These are phyloP conservation scores for Cnidoscolus chayamansa DNA, from an alignment of 441 rosid genomes.

Conservation along the genomic window DNA sequence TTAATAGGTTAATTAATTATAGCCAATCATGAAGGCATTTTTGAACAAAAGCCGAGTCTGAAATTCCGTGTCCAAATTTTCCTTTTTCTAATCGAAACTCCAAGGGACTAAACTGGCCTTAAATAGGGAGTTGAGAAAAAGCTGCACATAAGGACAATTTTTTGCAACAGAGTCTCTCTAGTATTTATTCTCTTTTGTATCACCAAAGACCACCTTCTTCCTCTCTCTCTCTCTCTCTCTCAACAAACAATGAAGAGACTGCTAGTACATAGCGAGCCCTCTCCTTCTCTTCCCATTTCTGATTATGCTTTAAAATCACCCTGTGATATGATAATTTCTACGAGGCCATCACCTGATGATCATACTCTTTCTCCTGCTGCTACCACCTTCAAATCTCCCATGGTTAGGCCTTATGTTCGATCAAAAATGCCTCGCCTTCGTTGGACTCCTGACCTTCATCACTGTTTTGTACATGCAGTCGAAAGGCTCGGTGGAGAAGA, in stretches of 20 bases:
- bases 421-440: slow-evolving; percentile 89
- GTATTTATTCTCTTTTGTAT: slow-evolving; percentile 41
- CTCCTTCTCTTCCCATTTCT: slow-evolving; percentile 21
- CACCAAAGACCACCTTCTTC: slow-evolving; percentile 9
- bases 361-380: background rate
- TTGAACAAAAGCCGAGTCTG: slow-evolving; percentile 24
- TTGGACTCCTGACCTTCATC: slow-evolving; percentile 98
- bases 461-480: slow-evolving; percentile 82
- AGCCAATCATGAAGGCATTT: background rate
- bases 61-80: slow-evolving; percentile 38
- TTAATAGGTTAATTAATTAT: too few relatives aligned
- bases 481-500: slow-evolving; percentile 86
- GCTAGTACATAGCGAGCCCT: too few relatives aligned
- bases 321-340: background rate
- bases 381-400: slow-evolving; percentile 26
- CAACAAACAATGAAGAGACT: too few relatives aligned
- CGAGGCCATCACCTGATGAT: background rate
- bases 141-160: slow-evolving; percentile 44
- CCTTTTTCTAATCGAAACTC: slow-evolving; percentile 41
- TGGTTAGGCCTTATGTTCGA: slow-evolving; percentile 79
- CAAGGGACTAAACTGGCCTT: slow-evolving; percentile 34
- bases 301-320: slow-evolving; percentile 6
- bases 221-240: background rate
- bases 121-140: slow-evolving; percentile 28
- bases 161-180: slow-evolving; percentile 34